phyloP scores from a whole-genome alignment of 208 protist species.

The Leishmania amazonensis region DNA sequence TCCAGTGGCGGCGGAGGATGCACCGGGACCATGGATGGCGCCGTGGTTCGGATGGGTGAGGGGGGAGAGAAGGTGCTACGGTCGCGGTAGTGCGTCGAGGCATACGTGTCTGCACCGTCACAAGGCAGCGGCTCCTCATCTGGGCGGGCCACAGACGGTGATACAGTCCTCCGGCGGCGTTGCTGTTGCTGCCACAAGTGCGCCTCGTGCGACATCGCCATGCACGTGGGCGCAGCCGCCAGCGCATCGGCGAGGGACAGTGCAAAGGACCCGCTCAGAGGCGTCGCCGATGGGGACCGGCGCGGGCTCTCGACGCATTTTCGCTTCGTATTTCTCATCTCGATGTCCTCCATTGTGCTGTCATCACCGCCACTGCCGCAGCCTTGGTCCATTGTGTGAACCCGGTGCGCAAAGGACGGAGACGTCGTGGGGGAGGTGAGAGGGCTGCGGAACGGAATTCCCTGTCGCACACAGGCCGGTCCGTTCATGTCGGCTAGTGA shows the following conservation, averaged over 20 bases:
- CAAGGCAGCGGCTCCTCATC: conserved; percentile 3
- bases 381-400: background rate
- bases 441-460: background rate
- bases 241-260: conserved; percentile 25
- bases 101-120: background rate
- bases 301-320: conserved; percentile 28
- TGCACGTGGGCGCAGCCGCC: conserved; percentile 4
- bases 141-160: conserved; percentile 39
- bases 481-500: background rate
- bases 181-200: conserved; percentile 26
- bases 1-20: background rate
- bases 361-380: conserved; percentile 5
- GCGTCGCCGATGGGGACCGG: conserved; percentile 9
- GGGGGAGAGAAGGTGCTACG: background rate
- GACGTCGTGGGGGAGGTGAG: background rate
- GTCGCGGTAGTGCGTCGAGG: background rate
- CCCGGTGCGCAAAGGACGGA: background rate
- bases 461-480: background rate
- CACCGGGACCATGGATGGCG: conserved; percentile 12
- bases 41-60: conserved; percentile 6
- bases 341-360: conserved; percentile 33
- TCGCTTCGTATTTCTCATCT: conserved; percentile 18
- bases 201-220: conserved; percentile 17
- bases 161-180: conserved; percentile 28
- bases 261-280: conserved; percentile 7